phyloP scores from a whole-genome alignment of 2,329 filamentous ascomycete species.

The Fusarium domesticum region DNA sequence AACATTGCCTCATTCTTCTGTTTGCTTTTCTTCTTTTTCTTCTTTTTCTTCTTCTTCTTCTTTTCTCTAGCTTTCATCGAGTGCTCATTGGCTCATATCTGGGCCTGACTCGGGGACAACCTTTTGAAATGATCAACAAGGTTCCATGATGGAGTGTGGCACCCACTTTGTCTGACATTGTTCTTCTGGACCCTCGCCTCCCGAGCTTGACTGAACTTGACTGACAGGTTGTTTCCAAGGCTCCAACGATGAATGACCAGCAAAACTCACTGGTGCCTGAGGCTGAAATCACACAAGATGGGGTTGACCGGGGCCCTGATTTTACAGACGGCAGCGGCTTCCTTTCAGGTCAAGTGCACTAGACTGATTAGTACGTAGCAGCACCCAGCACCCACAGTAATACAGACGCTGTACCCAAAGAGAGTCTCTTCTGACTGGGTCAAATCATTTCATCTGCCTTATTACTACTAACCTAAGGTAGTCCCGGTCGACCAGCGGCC shows the following conservation, averaged over 20 bases:
- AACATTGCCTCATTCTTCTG: too few species aligned
- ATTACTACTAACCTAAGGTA: too few species aligned
- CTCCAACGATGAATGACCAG: not conserved
- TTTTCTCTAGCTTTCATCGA: not conserved
- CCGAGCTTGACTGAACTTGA: not conserved
- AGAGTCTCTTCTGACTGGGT: constrained; percentile 22
- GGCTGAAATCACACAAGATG: constrained; percentile 19
- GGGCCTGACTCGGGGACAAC: not conserved
- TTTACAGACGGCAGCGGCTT: constrained; percentile 21
- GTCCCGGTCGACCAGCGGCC: constrained; percentile 17
- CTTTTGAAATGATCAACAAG: not conserved
- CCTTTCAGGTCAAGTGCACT: constrained; percentile 14
- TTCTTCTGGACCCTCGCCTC: not conserved
- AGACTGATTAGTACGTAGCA: not conserved
- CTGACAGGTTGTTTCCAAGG: not conserved
- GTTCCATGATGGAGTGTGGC: not conserved
- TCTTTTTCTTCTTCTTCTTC: not conserved
- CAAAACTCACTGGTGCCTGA: constrained; percentile 22
- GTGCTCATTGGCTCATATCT: not conserved
- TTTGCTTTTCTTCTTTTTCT: too few species aligned
- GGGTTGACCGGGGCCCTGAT: constrained; percentile 6
- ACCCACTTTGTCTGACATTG: not conserved
- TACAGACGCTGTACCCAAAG: constrained; percentile 12
- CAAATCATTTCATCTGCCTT: constrained; percentile 25
- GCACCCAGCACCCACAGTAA: constrained; percentile 8